Conservation (phyloP, 306 rosid genomes). For the Senna tora region DNA sequence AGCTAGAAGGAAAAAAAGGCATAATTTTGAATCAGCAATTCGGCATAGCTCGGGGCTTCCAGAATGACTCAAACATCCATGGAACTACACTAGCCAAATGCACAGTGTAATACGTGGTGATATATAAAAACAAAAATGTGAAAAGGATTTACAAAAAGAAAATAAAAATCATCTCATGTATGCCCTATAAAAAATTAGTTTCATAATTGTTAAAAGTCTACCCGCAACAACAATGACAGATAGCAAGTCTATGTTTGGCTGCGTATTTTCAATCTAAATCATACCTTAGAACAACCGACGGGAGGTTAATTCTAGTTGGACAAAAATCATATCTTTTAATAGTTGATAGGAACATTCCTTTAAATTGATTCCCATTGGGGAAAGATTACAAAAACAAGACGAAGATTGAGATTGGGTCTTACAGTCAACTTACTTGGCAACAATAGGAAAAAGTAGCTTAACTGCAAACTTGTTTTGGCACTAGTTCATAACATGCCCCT, state of each 20-base stretch:
- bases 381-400: neutral
- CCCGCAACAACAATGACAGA: neutral
- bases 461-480: neutral
- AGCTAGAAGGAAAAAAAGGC: constrained; percentile 7
- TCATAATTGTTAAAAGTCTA: neutral
- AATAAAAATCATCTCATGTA: neutral
- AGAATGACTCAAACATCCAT: constrained; percentile 17
- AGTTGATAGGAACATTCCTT: neutral
- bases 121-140: neutral
- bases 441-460: neutral
- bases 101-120: neutral
- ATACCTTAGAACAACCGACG: neutral
- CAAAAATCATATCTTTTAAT: neutral
- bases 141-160: too few relatives aligned
- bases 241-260: neutral
- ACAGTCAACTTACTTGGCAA: neutral
- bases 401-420: neutral
- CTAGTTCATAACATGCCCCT: neutral
- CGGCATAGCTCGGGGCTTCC: neutral
- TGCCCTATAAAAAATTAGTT: neutral
- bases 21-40: neutral
- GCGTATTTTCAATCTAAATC: constrained; percentile 1
- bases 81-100: neutral
- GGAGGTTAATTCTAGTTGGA: neutral
- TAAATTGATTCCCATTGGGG: too few relatives aligned